Evolutionary conservation across 192 early-diverging fungal species (phyloP), one percentile per base, ranked within the genome.

Genomic region (Coemansia aciculifera): DNA sequence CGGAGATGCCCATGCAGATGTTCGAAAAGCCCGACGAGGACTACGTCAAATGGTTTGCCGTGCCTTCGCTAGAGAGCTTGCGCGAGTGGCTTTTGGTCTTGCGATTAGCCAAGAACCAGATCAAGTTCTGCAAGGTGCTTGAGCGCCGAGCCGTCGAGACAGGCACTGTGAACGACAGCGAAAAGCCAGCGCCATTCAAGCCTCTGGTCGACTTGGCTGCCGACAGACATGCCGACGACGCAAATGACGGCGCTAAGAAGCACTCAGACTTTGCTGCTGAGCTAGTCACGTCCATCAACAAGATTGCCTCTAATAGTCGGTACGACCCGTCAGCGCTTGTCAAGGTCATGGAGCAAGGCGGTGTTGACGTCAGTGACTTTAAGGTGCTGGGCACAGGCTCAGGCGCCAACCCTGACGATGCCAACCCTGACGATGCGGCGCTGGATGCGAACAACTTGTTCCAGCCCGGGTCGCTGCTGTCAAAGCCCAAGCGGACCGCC

Each of bases 1-100:
- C 93, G 1, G 91, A 91, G 57, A 86, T 92, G 70, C 87, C 84
- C 68, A 77, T 90, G 29, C 83, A 87, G 31, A 86, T 91, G 68
- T 95, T 94, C 84, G 91, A 95, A 72, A 92, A 90, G 71, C 88
- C 89, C 38, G 88, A 93, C 52, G 83, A 88, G 27, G 94, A 97
- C 70, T 95, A 94, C 60, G 85, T 92, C 36, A 85, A 75, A 59
- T 77, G 72, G 75, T 78, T 83, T 52, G 75, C 75, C 13, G 80
- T 73, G 23, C 79, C 62, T 56, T 73, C 70, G 36, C 74, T 77
- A 21, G 79, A 81, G 19, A 69, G 68, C 19, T 42, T 81, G 64
- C 71, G 74, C 46, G 71, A 76, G 43, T 81, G 79, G 79, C 71
- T 81, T 44, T 67, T 62, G 71, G 65, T 76, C 2, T 68, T 81